phyloP scores from a whole-genome alignment of 2,329 filamentous ascomycete species.

The Elsinoe batatas region DNA sequence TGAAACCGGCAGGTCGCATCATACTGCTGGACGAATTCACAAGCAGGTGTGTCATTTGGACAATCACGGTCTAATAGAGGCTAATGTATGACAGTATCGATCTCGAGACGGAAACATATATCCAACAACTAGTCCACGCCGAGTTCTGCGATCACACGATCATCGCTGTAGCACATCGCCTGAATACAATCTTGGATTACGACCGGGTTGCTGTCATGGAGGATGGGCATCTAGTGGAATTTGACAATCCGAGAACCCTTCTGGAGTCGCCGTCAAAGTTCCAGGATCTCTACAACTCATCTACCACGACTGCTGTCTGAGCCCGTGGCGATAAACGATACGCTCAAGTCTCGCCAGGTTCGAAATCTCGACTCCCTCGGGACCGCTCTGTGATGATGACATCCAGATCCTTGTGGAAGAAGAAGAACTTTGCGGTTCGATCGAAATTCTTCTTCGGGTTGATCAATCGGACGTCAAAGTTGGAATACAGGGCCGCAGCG shows the following conservation, averaged over 20 bases:
- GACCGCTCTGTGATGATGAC: background rate
- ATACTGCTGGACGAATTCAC: constrained; percentile 29
- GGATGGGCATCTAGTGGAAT: constrained; percentile 38
- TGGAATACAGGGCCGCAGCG: background rate
- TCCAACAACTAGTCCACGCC: background rate
- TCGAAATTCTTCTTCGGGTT: background rate
- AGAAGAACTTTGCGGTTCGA: background rate
- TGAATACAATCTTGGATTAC: constrained; percentile 46
- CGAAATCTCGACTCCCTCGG: background rate
- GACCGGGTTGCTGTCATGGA: constrained; percentile 45
- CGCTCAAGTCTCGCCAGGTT: background rate
- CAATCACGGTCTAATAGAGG: no score
- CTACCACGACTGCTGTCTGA: background rate
- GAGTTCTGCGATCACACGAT: constrained; percentile 50
- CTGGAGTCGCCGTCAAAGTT: constrained; percentile 11
- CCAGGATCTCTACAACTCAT: background rate
- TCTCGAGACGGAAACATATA: background rate
- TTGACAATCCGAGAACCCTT: constrained; percentile 18
- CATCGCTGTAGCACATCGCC: constrained; percentile 46
- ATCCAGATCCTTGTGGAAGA: background rate
- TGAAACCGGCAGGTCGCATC: constrained; percentile 30
- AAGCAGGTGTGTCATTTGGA: background rate
- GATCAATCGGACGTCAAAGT: background rate
- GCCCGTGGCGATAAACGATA: no score
- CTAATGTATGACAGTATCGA: constrained; percentile 5